Percentiles rank a stretch among this genome's conserved stretches.
Evolutionary conservation across 2,329 filamentous ascomycete species (phyloP).

Genomic region (Xylaria sp.): DNA sequence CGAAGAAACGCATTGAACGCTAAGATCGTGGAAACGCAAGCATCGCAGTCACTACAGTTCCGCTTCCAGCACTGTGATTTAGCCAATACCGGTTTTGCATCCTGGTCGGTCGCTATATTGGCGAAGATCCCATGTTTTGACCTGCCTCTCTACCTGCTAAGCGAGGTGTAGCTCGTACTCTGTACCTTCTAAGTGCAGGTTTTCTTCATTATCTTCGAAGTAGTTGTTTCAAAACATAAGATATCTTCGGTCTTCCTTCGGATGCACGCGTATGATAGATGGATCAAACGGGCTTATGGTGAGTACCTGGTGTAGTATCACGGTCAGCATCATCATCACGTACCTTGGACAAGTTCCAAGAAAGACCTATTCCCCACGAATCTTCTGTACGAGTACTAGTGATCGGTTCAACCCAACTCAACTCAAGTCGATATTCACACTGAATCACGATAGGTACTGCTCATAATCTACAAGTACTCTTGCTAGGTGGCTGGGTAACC

Average conservation of each 20-base stretch:
- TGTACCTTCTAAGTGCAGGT: neutral
- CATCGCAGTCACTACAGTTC: neutral
- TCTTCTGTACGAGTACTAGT: too few relatives aligned
- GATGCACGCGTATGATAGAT: too few relatives aligned
- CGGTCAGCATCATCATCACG: too few relatives aligned
- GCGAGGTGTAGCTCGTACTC: neutral
- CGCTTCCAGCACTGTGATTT: neutral
- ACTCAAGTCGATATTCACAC: too few relatives aligned
- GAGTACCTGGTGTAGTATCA: too few relatives aligned
- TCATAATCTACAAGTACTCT: neutral
- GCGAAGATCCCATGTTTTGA: neutral
- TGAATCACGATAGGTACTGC: neutral
- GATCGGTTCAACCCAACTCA: too few relatives aligned
- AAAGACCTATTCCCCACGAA: too few relatives aligned
- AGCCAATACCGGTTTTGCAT: neutral
- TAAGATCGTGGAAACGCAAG: neutral
- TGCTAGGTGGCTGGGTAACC: neutral
- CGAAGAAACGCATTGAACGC: neutral
- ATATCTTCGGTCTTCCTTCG: too few relatives aligned
- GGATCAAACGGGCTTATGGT: too few relatives aligned
- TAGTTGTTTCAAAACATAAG: too few relatives aligned
- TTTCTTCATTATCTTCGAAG: too few relatives aligned
- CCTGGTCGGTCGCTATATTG: neutral
- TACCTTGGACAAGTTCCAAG: too few relatives aligned
- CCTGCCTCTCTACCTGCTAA: neutral